A percentile compares a stretch with the other conserved stretches of the same genome.
phyloP scores from a whole-genome alignment of 169 alveolate species.

The Plasmodium vinckei region DNA sequence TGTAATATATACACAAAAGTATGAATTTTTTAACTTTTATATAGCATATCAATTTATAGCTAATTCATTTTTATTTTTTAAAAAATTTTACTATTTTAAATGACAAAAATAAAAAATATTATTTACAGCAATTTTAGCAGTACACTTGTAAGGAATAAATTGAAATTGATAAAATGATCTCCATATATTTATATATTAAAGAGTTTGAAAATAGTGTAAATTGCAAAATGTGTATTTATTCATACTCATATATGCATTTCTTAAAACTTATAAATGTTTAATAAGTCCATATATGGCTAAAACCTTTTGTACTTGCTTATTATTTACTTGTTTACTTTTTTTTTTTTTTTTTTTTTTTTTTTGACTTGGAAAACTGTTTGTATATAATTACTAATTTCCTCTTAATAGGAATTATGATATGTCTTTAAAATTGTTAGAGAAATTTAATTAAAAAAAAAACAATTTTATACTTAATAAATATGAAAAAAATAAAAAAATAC shows the following conservation, averaged over 20 bases:
- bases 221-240: not conserved
- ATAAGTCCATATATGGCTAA: constrained; percentile 29
- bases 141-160: too few species aligned
- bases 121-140: too few species aligned
- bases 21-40: too few species aligned
- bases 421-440: constrained; percentile 10
- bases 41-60: too few species aligned
- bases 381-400: constrained; percentile 9
- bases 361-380: not conserved
- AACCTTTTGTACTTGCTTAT: constrained; percentile 3
- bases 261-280: not conserved
- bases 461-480: constrained; percentile 9
- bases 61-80: too few species aligned
- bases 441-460: constrained; percentile 3
- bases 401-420: constrained; percentile 5
- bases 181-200: too few species aligned
- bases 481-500: not conserved
- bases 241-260: not conserved
- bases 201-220: too few species aligned
- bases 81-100: too few species aligned
- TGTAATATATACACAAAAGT: too few species aligned
- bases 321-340: too few species aligned
- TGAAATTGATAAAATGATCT: too few species aligned
- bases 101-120: too few species aligned
- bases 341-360: not conserved